Evolutionary conservation across 257 asterid species (phyloP).

Genomic region (Forsythia viridissima): DNA sequence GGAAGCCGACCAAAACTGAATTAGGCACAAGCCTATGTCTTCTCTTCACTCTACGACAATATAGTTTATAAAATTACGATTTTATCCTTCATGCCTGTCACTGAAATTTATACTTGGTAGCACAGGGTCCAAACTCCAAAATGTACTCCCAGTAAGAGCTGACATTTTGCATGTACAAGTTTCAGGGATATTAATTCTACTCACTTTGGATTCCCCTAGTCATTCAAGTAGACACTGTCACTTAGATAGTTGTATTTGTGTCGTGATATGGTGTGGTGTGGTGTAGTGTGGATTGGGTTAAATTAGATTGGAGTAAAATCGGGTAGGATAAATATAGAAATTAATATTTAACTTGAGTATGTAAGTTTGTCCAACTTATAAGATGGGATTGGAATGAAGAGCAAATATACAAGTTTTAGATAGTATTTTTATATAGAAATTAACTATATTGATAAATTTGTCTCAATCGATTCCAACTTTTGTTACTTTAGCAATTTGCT

Average conservation of each 20-base stretch:
- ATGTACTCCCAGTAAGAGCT: neutral
- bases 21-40: conserved; percentile 21
- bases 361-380: neutral
- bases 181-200: neutral
- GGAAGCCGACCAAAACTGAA: conserved; percentile 33
- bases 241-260: no score
- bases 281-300: no score
- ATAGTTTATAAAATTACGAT: neutral
- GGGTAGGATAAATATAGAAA: no score
- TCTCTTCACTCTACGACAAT: neutral
- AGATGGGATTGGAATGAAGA: neutral
- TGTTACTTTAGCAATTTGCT: no score
- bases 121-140: neutral
- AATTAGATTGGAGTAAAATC: no score
- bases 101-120: neutral
- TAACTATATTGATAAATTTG: no score
- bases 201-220: neutral
- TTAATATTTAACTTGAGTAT: neutral
- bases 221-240: neutral
- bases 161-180: neutral
- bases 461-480: no score
- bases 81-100: neutral
- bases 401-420: no score
- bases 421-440: no score
- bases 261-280: no score